Percentiles rank a stretch among this genome's conserved stretches.
phyloP scores from a whole-genome alignment of 1,284 basidiomycete species.

The Trichosporon asahii region DNA sequence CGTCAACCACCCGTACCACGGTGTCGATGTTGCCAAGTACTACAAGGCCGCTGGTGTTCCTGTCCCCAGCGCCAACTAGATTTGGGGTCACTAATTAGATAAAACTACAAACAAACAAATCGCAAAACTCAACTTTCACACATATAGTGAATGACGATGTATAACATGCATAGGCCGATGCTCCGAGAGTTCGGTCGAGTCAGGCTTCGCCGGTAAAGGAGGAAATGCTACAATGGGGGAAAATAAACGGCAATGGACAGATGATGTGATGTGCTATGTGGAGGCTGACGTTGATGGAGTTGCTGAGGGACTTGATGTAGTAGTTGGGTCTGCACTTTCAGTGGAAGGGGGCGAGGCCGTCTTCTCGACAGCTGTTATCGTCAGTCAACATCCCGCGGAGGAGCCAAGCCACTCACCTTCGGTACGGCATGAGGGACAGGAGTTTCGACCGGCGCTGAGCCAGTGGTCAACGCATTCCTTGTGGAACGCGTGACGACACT shows the following conservation, averaged over 20 bases:
- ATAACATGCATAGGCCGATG: constrained; percentile 23
- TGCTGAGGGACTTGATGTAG: constrained; percentile 44
- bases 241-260: neutral
- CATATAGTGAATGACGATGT: constrained; percentile 16
- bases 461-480: constrained; percentile 77
- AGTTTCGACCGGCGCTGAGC: constrained; percentile 78
- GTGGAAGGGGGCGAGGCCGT: neutral
- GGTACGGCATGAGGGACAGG: constrained; percentile 73
- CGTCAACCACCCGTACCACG: constrained; percentile 83
- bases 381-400: no score
- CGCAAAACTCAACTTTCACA: constrained; percentile 1
- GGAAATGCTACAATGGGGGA: constrained; percentile 4
- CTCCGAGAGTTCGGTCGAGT: neutral
- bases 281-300: constrained; percentile 66
- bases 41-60: constrained; percentile 18
- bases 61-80: constrained; percentile 9
- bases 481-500: constrained; percentile 81
- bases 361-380: constrained; percentile 18
- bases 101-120: constrained; percentile 11
- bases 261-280: neutral
- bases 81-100: constrained; percentile 6
- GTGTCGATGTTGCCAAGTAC: constrained; percentile 79
- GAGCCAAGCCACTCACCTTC: no score
- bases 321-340: neutral
- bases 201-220: neutral